A percentile compares a stretch with the other conserved stretches of the same genome.
These are phyloP conservation scores for Amaranthus cruentus DNA, from an alignment of 148 eudicot genomes.

Conservation along the genomic window DNA sequence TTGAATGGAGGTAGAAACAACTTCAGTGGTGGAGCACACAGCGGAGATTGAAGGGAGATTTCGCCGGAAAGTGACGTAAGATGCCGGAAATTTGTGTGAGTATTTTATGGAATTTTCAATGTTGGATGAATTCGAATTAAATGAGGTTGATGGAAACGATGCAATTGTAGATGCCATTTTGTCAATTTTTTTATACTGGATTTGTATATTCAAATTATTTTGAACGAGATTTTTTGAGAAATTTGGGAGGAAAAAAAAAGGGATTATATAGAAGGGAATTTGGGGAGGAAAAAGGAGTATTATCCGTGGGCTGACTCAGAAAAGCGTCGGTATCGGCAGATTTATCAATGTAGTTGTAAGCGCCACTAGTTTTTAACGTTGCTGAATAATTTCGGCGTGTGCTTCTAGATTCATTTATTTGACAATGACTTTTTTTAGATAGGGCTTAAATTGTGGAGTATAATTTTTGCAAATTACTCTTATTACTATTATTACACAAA, in stretches of 20 bases:
- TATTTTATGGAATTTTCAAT: too few species aligned
- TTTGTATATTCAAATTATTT: background rate
- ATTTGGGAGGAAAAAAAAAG: background rate
- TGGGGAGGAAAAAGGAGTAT: background rate
- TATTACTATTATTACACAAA: too few species aligned
- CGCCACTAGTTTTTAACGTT: too few species aligned
- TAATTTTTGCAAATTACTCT: too few species aligned
- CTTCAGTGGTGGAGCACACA: conserved; percentile 17
- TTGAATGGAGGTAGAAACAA: conserved; percentile 7
- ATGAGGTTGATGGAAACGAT: background rate
- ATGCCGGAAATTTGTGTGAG: background rate
- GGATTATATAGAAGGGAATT: background rate
- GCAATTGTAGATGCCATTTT: conserved; percentile 11
- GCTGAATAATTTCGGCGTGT: too few species aligned
- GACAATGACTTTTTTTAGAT: too few species aligned
- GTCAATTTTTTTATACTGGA: too few species aligned
- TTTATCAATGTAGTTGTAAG: too few species aligned
- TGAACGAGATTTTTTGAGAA: background rate
- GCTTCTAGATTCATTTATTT: too few species aligned
- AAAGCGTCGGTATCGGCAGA: conserved; percentile 1
- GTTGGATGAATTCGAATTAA: too few species aligned
- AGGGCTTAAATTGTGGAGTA: too few species aligned
- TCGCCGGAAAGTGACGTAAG: conserved; percentile 5
- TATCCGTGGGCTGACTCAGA: conserved; percentile 4
- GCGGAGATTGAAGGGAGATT: conserved; percentile 5